phyloP scores from a whole-genome alignment of 148 eudicot genomes.

The Rhododendron simsii region DNA sequence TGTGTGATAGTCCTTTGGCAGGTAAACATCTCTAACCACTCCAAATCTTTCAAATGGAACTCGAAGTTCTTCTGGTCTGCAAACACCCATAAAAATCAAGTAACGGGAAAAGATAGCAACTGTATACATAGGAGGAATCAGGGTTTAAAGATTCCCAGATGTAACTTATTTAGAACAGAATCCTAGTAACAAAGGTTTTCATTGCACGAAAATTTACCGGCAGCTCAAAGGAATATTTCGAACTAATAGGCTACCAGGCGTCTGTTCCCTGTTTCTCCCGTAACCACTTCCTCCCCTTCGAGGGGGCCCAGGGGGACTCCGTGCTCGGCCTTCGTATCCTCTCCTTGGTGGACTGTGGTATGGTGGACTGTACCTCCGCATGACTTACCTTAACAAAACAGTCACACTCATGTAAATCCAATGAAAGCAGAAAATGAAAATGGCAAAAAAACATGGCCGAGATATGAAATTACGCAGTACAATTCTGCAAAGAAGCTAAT shows the following conservation, averaged over 20 bases:
- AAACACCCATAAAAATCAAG: conserved; percentile 12
- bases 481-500: neutral
- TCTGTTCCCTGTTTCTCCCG: conserved; percentile 56
- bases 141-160: neutral
- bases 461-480: neutral
- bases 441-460: neutral
- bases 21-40: conserved; percentile 67
- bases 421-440: neutral
- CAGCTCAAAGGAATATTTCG: conserved; percentile 67
- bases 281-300: conserved; percentile 49
- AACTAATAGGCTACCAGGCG: conserved; percentile 58
- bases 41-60: conserved; percentile 76
- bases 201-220: conserved; percentile 42
- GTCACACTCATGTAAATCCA: neutral
- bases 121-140: neutral
- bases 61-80: conserved; percentile 75
- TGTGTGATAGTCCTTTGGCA: conserved; percentile 67
- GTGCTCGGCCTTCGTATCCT: neutral
- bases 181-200: neutral
- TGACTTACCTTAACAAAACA: conserved; percentile 25
- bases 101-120: neutral
- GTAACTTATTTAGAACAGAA: neutral
- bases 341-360: conserved; percentile 61
- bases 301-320: neutral
- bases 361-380: conserved; percentile 72